These are phyloP conservation scores for Urochloa ruziziensis DNA, from an alignment of 176 grass and related monocot species.

Conservation along the genomic window DNA sequence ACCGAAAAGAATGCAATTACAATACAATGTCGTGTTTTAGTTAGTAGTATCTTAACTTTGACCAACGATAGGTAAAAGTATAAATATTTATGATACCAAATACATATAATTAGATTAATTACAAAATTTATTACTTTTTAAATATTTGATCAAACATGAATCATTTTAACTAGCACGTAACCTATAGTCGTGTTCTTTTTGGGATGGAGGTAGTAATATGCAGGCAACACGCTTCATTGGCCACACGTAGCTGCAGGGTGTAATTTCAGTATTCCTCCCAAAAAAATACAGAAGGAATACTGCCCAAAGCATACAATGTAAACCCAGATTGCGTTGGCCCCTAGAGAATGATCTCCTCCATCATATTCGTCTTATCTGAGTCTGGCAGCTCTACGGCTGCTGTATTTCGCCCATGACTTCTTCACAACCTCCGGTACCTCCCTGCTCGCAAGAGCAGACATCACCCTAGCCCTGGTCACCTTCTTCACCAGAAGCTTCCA, in stretches of 20 bases:
- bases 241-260: not conserved
- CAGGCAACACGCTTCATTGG: not conserved
- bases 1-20: no score
- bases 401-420: slow-evolving; percentile 47
- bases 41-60: no score
- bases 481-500: slow-evolving; percentile 77
- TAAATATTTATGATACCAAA: no score
- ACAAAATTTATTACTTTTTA: no score
- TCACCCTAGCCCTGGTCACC: slow-evolving; percentile 50
- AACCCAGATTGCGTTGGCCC: not conserved
- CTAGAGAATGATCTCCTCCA: not conserved
- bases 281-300: not conserved
- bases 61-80: no score
- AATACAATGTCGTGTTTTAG: no score
- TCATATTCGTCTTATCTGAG: not conserved
- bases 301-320: not conserved
- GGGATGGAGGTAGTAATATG: no score
- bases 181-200: no score
- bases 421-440: slow-evolving; percentile 48
- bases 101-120: no score
- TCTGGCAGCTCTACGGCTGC: slow-evolving; percentile 25
- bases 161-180: no score
- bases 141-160: no score
- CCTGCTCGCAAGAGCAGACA: slow-evolving; percentile 50
- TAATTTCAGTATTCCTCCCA: not conserved